Evolutionary conservation across 345 rosid species (phyloP).

Genomic region (Crucihimalaya himalaica): DNA sequence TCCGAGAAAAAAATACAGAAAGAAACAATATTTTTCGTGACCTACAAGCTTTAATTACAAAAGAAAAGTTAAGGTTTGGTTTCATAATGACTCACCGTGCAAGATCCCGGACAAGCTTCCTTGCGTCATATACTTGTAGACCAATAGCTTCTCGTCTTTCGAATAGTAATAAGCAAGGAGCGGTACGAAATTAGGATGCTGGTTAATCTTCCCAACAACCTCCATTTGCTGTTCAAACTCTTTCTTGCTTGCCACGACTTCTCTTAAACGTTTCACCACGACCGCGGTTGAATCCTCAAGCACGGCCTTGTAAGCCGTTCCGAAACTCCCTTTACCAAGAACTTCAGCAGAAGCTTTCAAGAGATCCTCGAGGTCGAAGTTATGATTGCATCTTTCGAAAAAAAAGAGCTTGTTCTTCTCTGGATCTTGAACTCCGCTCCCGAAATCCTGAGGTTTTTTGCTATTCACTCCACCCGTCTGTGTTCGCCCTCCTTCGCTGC

Average conservation of each 20-base stretch:
- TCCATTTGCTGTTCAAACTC: conserved; percentile 87
- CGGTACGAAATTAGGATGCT: conserved; percentile 61
- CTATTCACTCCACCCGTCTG: conserved; percentile 44
- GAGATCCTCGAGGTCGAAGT: conserved; percentile 79
- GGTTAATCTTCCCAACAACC: conserved; percentile 55
- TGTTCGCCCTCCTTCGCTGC: conserved; percentile 37
- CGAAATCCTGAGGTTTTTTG: conserved; percentile 67
- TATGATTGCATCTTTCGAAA: conserved; percentile 63
- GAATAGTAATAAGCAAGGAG: conserved; percentile 71
- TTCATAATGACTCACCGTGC: conserved; percentile 49
- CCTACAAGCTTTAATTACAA: conserved; percentile 7
- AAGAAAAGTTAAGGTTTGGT: not conserved
- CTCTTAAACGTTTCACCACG: conserved; percentile 82
- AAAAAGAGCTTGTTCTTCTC: conserved; percentile 83
- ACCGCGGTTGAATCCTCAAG: conserved; percentile 77
- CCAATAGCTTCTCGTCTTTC: conserved; percentile 73
- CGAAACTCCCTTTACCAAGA: conserved; percentile 84
- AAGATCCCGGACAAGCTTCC: conserved; percentile 71
- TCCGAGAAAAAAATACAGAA: not conserved
- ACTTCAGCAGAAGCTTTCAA: conserved; percentile 91
- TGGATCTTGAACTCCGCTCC: conserved; percentile 85
- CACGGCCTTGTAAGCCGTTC: conserved; percentile 77
- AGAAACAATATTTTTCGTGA: not conserved
- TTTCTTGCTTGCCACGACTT: conserved; percentile 65
- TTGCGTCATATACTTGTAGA: conserved; percentile 56